Evolutionary conservation across 1,284 basidiomycete species (phyloP).

Genomic region (Boletus coffeatus): DNA sequence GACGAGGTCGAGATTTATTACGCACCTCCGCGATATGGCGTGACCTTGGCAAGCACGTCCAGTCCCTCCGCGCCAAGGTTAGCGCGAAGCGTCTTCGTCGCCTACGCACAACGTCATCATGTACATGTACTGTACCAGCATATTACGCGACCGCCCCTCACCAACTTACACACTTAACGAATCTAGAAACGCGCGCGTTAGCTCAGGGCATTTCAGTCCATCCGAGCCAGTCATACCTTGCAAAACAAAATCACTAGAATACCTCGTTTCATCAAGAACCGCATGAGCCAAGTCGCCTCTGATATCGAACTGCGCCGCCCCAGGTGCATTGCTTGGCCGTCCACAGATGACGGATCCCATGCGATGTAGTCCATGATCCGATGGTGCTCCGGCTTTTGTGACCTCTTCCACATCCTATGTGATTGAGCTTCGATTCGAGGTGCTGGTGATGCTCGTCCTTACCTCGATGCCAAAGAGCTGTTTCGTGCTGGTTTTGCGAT

Average conservation of each 20-base stretch:
- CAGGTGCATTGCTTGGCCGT: conserved; percentile 50
- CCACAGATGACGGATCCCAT: conserved; percentile 71
- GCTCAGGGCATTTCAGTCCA: background rate
- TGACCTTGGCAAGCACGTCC: conserved; percentile 75
- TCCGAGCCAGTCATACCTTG: conserved; percentile 45
- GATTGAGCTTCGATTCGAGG: background rate
- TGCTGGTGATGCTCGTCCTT: background rate
- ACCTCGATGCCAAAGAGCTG: conserved; percentile 67
- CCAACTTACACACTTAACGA: conserved; percentile 78
- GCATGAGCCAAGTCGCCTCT: conserved; percentile 75
- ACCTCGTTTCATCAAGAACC: conserved; percentile 78
- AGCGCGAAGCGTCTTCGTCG: conserved; percentile 75
- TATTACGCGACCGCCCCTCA: conserved; percentile 29
- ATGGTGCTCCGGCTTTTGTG: conserved; percentile 79
- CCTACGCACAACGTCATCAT: conserved; percentile 33
- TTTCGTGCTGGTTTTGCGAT: conserved; percentile 69
- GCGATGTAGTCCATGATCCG: conserved; percentile 74
- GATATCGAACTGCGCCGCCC: conserved; percentile 60
- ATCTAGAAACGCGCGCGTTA: conserved; percentile 39
- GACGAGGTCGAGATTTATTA: background rate
- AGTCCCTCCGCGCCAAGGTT: conserved; percentile 71
- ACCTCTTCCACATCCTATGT: conserved; percentile 59
- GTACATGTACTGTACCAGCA: background rate
- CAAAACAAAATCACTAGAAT: conserved; percentile 85
- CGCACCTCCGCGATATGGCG: conserved; percentile 80